A percentile compares a stretch with the other conserved stretches of the same genome.
phyloP scores from a whole-genome alignment of 1,139 yeast species.

The Saccharomyces pastorianus region DNA sequence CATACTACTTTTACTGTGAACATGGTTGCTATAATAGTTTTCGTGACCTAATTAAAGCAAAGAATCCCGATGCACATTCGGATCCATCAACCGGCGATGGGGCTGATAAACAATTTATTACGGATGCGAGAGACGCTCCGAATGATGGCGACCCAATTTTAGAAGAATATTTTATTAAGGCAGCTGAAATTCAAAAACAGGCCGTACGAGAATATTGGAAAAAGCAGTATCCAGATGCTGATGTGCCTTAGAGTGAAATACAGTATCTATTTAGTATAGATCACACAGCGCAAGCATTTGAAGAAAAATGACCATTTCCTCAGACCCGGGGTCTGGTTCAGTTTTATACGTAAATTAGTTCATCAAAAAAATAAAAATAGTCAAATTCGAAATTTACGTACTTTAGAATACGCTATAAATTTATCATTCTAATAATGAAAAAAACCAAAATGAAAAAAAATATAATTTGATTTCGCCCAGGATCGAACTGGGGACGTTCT shows the following conservation, averaged over 20 bases:
- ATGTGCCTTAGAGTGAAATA: neutral
- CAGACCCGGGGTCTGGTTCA: neutral
- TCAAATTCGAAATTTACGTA: neutral
- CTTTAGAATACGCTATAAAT: neutral
- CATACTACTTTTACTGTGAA: neutral
- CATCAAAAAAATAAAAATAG: neutral
- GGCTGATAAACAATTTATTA: neutral
- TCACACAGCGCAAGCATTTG: neutral
- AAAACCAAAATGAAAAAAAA: neutral
- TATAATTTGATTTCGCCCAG: conserved; percentile 82
- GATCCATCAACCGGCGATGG: neutral
- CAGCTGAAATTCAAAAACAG: neutral
- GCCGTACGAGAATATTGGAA: neutral
- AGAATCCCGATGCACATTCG: neutral
- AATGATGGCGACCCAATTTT: neutral
- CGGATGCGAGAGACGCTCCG: neutral
- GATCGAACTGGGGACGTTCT: conserved; percentile 99
- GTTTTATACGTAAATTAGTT: neutral
- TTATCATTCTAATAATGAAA: too few species aligned
- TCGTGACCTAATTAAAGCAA: neutral
- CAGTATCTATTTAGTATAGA: neutral
- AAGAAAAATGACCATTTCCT: neutral
- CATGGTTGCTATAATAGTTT: neutral
- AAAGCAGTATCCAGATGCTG: neutral
- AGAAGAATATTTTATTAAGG: neutral